Base-by-base conservation (phyloP, 2,329 filamentous ascomycete species). In the Harringtonia lauricola region DNA sequence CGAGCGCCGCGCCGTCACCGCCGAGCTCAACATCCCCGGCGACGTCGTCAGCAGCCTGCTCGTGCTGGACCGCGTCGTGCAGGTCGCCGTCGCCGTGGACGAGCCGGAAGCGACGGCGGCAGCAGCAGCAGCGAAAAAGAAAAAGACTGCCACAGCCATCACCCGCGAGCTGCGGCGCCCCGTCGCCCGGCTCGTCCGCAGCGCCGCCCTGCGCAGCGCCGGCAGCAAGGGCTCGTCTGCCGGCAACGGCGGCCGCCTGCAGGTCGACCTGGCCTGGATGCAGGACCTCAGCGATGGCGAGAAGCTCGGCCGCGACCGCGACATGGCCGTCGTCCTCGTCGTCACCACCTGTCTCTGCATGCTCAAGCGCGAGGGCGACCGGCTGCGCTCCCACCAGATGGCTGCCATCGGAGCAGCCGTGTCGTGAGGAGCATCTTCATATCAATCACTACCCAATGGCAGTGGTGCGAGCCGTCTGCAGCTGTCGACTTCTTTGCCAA, bases 291-390 rank as follows among this genome's bases (percentile, higher is more conserved):
- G n/a, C n/a, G n/a, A n/a, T n/a, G 22, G n/a, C 17, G 26, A 54
- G 22, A 51, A 49, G 12, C 29, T 12, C 3, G n/a, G 15, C 17
- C 21, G 13, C 42, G 56, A 60, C 30, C 46, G 52, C 19, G 58
- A 72, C 52, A 57, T 72, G 46, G 61, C 61, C 14, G 64, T 74
- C 52, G 60, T 66, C n/a, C 48, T 80, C 18, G 64, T 72, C 10
- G 65, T 81, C 17, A 67, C 70, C 36, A 79, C 72, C 15, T 76
- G 70, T 46, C 51, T 82, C 44, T 58, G 70, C 15, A 79, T 83
- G 76, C 56, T 82, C 51, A 81, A 82, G 68, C 76, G 72, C 58
- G 79, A 82, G 64, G 62, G 79, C 40, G 78, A 82, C 56, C 62
- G 77, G 35, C 62, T 74, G 49, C 64, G 74, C 46, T 55, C 64